A percentile compares a stretch with the other conserved stretches of the same genome.
phyloP scores from a whole-genome alignment of 768 basidiomycete genomes.

The Neoboletus subvelutipes region DNA sequence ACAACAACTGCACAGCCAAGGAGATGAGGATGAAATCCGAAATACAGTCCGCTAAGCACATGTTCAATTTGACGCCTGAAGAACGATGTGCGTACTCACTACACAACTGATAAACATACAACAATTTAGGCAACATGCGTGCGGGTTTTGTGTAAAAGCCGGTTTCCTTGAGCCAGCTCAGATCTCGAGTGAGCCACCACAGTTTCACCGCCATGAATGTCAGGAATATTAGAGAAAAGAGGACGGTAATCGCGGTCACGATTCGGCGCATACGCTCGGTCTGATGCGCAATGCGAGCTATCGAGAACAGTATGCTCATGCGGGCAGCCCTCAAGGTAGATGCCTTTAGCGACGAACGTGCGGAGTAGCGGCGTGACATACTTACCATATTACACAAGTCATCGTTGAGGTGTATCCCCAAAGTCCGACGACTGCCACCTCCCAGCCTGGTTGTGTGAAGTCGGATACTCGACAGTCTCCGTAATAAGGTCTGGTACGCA shows the following conservation, averaged over 20 bases:
- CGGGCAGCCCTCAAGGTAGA: constrained; percentile 19
- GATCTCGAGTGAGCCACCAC: constrained; percentile 11
- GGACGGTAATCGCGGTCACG: constrained; percentile 6
- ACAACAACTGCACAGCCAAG: constrained; percentile 11
- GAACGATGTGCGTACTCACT: constrained; percentile 11
- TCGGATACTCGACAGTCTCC: background rate
- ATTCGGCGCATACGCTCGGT: constrained; percentile 5
- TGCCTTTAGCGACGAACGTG: background rate
- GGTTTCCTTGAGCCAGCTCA: constrained; percentile 4
- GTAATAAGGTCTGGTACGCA: constrained; percentile 4
- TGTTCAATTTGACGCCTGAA: background rate
- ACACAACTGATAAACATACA: constrained; percentile 14
- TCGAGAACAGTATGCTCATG: constrained; percentile 21
- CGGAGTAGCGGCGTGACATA: background rate
- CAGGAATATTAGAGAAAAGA: constrained; percentile 13
- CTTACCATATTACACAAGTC: constrained; percentile 16
- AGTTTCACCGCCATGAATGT: constrained; percentile 4
- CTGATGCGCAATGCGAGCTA: constrained; percentile 20
- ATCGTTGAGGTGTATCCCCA: constrained; percentile 12
- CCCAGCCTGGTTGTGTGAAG: constrained; percentile 3
- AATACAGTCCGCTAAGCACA: constrained; percentile 21
- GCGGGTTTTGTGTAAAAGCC: background rate
- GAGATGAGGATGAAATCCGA: constrained; percentile 18
- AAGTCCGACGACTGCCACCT: constrained; percentile 7
- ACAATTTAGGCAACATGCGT: background rate